Percentiles rank a stretch among this genome's conserved stretches.
phyloP scores from a whole-genome alignment of 345 rosid species.

The thale cress (Arabidopsis thaliana) region DNA sequence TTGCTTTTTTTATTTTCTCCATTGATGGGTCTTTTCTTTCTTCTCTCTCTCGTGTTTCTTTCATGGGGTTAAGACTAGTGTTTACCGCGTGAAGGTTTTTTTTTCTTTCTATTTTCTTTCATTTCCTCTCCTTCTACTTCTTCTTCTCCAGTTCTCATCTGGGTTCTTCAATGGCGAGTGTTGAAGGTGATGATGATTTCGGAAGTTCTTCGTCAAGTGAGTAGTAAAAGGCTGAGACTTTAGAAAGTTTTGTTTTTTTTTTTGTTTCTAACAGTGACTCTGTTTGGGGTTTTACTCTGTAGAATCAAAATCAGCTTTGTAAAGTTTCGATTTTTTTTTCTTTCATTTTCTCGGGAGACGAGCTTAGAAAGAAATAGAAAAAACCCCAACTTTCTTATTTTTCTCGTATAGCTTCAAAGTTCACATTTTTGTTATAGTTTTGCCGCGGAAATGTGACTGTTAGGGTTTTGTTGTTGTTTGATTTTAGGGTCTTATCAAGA shows the following conservation, averaged over 20 bases:
- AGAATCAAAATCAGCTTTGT: constrained; percentile 23
- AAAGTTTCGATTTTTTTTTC: constrained; percentile 28
- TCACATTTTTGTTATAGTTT: constrained; percentile 21
- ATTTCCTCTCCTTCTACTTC: not conserved
- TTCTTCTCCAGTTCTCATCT: constrained; percentile 22
- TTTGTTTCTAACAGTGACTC: not conserved
- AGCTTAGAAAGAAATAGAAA: not conserved
- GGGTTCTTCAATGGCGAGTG: constrained; percentile 54
- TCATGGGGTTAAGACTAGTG: constrained; percentile 52
- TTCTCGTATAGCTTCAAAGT: constrained; percentile 26
- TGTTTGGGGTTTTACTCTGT: constrained; percentile 30
- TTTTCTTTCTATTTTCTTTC: not conserved
- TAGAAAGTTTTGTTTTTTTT: not conserved
- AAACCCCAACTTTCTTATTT: constrained; percentile 2
- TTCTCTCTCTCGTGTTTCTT: constrained; percentile 49
- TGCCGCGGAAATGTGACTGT: constrained; percentile 16
- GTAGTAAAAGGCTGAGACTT: constrained; percentile 6
- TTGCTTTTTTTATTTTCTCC: constrained; percentile 31
- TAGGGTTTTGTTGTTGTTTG: not conserved
- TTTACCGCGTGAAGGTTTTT: constrained; percentile 36
- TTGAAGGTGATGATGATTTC: constrained; percentile 42
- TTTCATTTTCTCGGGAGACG: constrained; percentile 10
- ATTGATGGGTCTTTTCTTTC: constrained; percentile 53
- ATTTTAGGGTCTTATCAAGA: constrained; percentile 44
- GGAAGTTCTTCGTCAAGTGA: constrained; percentile 54